Evolutionary conservation across 257 asterid species (phyloP).

Genomic region (Nicotiana tabacum): DNA sequence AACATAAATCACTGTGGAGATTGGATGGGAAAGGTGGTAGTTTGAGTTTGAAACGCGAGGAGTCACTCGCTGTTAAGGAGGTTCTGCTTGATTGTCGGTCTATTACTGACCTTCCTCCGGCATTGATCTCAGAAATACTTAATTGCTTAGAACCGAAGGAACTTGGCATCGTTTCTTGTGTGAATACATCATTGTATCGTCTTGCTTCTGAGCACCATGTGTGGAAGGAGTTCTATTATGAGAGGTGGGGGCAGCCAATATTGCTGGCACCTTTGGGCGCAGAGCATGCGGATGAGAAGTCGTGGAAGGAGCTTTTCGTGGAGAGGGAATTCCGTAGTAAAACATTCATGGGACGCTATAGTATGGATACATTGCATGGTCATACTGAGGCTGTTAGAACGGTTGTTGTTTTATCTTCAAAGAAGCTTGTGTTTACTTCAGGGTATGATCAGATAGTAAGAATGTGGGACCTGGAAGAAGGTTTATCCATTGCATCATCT

Average conservation of each 20-base stretch:
- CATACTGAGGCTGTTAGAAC: conserved; percentile 88
- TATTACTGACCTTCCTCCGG: conserved; percentile 80
- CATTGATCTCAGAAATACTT: conserved; percentile 69
- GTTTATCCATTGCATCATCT: conserved; percentile 71
- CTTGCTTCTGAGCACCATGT: conserved; percentile 73
- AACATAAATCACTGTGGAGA: conserved; percentile 17
- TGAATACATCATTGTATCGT: conserved; percentile 52
- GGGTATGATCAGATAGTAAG: conserved; percentile 93
- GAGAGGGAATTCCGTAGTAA: conserved; percentile 92
- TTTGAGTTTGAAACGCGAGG: conserved; percentile 5
- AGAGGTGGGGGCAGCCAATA: conserved; percentile 85
- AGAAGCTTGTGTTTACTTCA: conserved; percentile 76
- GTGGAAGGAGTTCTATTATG: conserved; percentile 90
- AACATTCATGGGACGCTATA: conserved; percentile 79
- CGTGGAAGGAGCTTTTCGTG: conserved; percentile 86
- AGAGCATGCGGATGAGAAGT: conserved; percentile 47
- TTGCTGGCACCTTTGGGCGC: conserved; percentile 33
- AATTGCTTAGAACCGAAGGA: conserved; percentile 82
- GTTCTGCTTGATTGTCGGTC: conserved; percentile 23
- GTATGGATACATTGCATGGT: conserved; percentile 70
- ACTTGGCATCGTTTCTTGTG: conserved; percentile 86
- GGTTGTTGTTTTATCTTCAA: conserved; percentile 65
- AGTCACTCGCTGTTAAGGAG: conserved; percentile 26
- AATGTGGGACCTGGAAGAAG: conserved; percentile 97
- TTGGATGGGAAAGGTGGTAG: conserved; percentile 26